A percentile compares a stretch with the other conserved stretches of the same genome.
Conservation (phyloP, 148 eudicot species). For the Pouteria glomerata region DNA sequence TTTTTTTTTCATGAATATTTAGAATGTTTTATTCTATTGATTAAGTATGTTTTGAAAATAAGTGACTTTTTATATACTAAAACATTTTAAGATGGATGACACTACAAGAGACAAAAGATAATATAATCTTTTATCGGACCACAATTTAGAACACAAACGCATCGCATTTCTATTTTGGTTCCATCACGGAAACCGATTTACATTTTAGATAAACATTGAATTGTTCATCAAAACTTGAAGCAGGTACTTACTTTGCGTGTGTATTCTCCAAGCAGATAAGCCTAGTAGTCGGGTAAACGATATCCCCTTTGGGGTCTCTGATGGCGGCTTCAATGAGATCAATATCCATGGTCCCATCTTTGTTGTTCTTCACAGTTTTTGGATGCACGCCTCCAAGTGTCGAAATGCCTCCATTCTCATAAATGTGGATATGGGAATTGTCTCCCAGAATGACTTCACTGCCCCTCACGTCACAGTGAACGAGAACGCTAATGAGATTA, state of each 20-base stretch:
- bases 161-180: too few species aligned
- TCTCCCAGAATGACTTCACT: conserved; percentile 95
- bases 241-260: conserved; percentile 73
- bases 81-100: too few species aligned
- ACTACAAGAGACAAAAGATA: too few species aligned
- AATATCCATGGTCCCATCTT: conserved; percentile 89
- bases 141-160: too few species aligned
- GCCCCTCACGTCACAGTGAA: conserved; percentile 82
- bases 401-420: conserved; percentile 96
- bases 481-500: conserved; percentile 81
- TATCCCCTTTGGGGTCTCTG: conserved; percentile 53
- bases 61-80: too few species aligned
- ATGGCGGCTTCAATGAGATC: conserved; percentile 71
- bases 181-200: too few species aligned
- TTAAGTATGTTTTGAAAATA: too few species aligned
- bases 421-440: conserved; percentile 73
- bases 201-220: too few species aligned
- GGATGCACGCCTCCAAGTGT: conserved; percentile 96
- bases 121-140: too few species aligned
- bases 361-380: conserved; percentile 69
- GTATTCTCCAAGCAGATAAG: conserved; percentile 94
- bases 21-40: too few species aligned
- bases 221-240: conserved; percentile 4
- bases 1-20: too few species aligned
- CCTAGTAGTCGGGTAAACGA: conserved; percentile 65